These are phyloP conservation scores for Beauveria scarabaeidicola DNA, from an alignment of 2,329 filamentous ascomycete species.

Conservation along the genomic window DNA sequence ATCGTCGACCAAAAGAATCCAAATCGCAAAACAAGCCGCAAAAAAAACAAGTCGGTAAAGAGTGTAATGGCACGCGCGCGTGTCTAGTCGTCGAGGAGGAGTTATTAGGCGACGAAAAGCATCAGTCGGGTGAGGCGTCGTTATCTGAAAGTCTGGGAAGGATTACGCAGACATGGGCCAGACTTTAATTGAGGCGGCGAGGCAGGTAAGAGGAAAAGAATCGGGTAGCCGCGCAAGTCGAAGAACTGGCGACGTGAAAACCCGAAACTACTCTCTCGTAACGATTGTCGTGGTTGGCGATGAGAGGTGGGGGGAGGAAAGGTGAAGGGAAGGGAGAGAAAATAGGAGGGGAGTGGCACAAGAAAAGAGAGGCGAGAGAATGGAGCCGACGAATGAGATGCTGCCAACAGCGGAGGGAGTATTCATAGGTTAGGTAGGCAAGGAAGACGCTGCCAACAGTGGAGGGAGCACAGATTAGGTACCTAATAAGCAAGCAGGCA, in stretches of 20 bases:
- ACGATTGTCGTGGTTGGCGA: slow-evolving; percentile 6
- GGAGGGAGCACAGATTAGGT: neutral
- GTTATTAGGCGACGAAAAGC: slow-evolving; percentile 1
- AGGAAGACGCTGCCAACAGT: neutral
- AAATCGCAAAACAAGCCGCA: slow-evolving; percentile 1
- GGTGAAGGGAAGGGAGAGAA: neutral
- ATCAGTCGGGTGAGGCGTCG: neutral
- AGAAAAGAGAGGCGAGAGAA: slow-evolving; percentile 8
- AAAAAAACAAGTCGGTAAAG: slow-evolving; percentile 4
- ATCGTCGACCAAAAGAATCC: slow-evolving; percentile 6
- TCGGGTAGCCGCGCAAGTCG: neutral
- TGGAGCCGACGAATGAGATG: slow-evolving; percentile 1
- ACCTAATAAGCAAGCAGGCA: too few species aligned
- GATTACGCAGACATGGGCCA: slow-evolving; percentile 9
- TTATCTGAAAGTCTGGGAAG: neutral
- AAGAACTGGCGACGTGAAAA: neutral
- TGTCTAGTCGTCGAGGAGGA: neutral
- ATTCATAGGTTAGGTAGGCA: too few species aligned
- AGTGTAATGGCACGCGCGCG: slow-evolving; percentile 6
- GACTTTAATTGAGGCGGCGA: neutral
- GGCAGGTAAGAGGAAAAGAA: neutral
- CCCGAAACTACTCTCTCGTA: slow-evolving; percentile 1
- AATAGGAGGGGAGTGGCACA: neutral
- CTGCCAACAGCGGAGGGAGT: too few species aligned
- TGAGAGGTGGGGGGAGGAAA: neutral